phyloP scores from a whole-genome alignment of 768 basidiomycete species.

The Naganishia friedmannii region DNA sequence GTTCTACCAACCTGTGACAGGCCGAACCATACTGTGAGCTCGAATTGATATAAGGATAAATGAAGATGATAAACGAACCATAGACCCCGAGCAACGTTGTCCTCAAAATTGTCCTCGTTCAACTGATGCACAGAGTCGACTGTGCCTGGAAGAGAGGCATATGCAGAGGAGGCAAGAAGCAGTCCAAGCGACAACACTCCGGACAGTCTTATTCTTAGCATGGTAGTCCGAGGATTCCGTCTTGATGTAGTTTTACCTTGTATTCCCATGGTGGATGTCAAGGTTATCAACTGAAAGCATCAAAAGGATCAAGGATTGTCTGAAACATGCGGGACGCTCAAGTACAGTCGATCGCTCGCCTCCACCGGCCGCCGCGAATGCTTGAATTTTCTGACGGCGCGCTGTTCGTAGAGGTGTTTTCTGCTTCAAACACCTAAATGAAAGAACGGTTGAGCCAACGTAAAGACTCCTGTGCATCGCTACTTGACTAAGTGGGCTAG shows the following conservation, averaged over 20 bases:
- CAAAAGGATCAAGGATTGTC: conserved; percentile 1
- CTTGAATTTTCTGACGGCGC: conserved; percentile 8
- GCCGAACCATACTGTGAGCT: not conserved
- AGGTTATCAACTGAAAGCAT: not conserved
- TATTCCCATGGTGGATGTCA: not conserved
- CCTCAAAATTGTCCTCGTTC: conserved; percentile 49
- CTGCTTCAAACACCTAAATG: not conserved
- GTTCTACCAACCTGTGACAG: conserved; percentile 66
- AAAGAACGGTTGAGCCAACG: too few relatives aligned
- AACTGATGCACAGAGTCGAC: conserved; percentile 39
- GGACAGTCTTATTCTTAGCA: not conserved
- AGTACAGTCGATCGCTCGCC: conserved; percentile 4
- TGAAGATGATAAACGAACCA: conserved; percentile 43
- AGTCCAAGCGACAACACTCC: not conserved
- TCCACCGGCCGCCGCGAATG: conserved; percentile 5
- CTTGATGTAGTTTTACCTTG: not conserved
- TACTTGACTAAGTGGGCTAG: not conserved
- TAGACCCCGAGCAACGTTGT: conserved; percentile 42
- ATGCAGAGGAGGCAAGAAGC: conserved; percentile 1
- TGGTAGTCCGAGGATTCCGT: not conserved
- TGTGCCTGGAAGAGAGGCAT: conserved; percentile 14
- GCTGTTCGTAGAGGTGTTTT: not conserved
- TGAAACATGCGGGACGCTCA: conserved; percentile 5
- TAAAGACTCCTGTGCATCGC: too few relatives aligned
- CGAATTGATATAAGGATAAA: not conserved